Evolutionary conservation across 2,329 filamentous ascomycete genomes (phyloP), one percentile per base, ranked within the genome.

Genomic region (Massarina eburnea): DNA sequence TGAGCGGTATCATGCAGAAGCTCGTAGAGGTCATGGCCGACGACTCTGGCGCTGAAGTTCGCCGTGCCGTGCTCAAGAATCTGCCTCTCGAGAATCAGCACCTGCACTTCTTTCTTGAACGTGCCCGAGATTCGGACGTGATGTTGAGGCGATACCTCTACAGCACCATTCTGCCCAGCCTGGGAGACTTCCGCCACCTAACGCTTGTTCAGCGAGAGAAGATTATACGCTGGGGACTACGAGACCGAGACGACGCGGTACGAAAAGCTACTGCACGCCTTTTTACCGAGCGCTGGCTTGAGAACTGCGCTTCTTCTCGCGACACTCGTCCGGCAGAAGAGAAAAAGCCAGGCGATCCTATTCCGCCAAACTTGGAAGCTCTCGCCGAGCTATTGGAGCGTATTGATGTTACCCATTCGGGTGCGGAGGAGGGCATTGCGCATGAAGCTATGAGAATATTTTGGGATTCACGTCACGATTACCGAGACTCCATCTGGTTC

Each of bases 241-340:
- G 91, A 30, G 94, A 99, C 67, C 83, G 94, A 69, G 94, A 99
- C 57, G 92, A 97, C 56, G 90, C 88, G 57, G 94, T 99, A 10
- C 84, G 91, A 41, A 95, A 96, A 68, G 92, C 92, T 8, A 89
- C 94, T 3, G 90, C 88, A 7, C 86, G 89, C 36, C 77, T 97
- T 6, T 99, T 99, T 73, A 84, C 88, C 50, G 91, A 96, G 64
- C 83, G 90, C n/a, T 99, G 94, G 94, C 92, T 99, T 50, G 92
- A 97, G 64, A 90, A 97, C 63, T 96, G 91, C 59, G 91, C 88
- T 5, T 86, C 86, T 2, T 77, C 81, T 1, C 75, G 79, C 7
- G 80, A 84, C 29, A 76, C 78, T 15, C 81, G 82, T 8, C 80
- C 80, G 22, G 79, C 79, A 38, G 77, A 79, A 4, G 75, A 77